Evolutionary conservation across 331 rosid genomes (phyloP), one percentile per base, ranked within the genome.

Genomic region (Malus hybrid): DNA sequence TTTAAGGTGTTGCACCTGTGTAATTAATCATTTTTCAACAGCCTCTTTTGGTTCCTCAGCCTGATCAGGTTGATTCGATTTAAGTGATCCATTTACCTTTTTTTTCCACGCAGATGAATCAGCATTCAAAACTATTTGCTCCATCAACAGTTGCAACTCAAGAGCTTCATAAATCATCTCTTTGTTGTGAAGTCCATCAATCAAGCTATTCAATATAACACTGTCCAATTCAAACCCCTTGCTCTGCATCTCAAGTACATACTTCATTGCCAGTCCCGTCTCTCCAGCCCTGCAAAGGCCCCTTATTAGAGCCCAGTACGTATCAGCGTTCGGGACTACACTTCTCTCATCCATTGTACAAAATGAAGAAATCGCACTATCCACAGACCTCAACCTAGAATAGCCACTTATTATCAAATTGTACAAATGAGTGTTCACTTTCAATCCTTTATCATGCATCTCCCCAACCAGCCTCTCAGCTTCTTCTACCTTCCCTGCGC

Each of bases 271-370:
- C 70, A 46, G 32, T 64, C 22, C 73, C 80, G 79, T 68, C 32
- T 79, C 82, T 31, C 72, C 86, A 32, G 31, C 68, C 78, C 73
- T 76, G 78, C 80, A 82, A 46, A 79, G 52, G 18, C 82, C 80
- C 66, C 50, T 66, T 33, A 81, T 68, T 33, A 81, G 34, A 22
- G 70, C 62, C 39, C 69, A 67, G n/a, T 78, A 75, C 0, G 81
- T 81, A 71, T 84, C 83, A n/a, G 57, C 22, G 71, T 59, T 59
- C 1, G 24, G 64, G 29, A 44, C 4, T 27, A 64, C 10, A 33
- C 48, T 69, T 72, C 81, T 85, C 22, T 85, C 71, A 3, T 81
- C 8, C 84, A 85, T 79, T 74, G 82, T 62, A 67, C 62, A 77
- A 33, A 79, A 75, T 77, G 74, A 6, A 10, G 42, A 78, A 76